Conservation (phyloP, 768 basidiomycete genomes). For the Chalciporus chontae region DNA sequence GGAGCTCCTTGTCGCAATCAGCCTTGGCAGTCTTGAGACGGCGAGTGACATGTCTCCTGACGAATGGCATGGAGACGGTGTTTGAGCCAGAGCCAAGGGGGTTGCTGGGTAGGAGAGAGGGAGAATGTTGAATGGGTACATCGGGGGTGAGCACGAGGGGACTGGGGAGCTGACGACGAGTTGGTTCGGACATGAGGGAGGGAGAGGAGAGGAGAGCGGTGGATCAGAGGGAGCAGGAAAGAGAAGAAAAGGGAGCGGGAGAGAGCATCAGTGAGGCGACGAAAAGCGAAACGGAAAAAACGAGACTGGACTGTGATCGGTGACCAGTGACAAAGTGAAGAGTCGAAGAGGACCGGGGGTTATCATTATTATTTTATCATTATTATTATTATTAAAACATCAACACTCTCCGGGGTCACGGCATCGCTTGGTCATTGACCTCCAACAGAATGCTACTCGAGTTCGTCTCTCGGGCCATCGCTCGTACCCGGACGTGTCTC, state of each 20-base stretch:
- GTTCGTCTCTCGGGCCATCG: conserved; percentile 11
- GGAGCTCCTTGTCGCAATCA: conserved; percentile 94
- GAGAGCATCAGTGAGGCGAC: conserved; percentile 19
- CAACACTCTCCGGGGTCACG: conserved; percentile 22
- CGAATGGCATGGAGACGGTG: conserved; percentile 89
- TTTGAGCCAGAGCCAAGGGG: conserved; percentile 54
- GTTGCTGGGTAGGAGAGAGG: conserved; percentile 36
- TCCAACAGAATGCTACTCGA: conserved; percentile 20
- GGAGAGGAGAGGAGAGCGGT: background rate
- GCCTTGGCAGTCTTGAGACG: conserved; percentile 92
- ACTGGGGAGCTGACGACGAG: conserved; percentile 59
- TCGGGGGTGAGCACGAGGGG: conserved; percentile 79
- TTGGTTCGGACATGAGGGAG: conserved; percentile 29
- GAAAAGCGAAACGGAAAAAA: background rate
- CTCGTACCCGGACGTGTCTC: conserved; percentile 2
- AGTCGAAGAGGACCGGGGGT: background rate
- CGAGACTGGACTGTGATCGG: conserved; percentile 9
- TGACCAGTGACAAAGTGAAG: conserved; percentile 20
- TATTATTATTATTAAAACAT: conserved; percentile 2
- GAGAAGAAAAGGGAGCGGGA: conserved; percentile 4
- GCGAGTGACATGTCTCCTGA: conserved; percentile 88
- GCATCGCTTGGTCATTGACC: too few species aligned
- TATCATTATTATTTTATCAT: background rate
- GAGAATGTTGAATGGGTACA: conserved; percentile 45
- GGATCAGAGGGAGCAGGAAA: conserved; percentile 10